Evolutionary conservation across 2,329 filamentous ascomycete genomes (phyloP).

Genomic region (Paraconiothyrium brasiliense): DNA sequence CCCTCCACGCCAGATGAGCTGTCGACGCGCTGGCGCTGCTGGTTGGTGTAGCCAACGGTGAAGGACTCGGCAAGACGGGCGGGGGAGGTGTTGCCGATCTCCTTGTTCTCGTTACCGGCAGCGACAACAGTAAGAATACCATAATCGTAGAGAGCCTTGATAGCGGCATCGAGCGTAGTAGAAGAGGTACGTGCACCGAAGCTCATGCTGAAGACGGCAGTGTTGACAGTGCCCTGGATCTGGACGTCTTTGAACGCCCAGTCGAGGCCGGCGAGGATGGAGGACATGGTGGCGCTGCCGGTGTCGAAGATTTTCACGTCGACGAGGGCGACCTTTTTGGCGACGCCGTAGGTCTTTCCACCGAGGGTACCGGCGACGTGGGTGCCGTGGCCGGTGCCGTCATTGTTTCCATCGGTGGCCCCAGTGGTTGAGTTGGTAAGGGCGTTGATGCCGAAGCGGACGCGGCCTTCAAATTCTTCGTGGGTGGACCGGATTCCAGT

Average conservation of each 20-base stretch:
- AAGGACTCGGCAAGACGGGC: slow-evolving; percentile 7
- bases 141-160: slow-evolving; percentile 18
- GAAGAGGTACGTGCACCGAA: slow-evolving; percentile 32
- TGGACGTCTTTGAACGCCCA: slow-evolving; percentile 29
- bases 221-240: slow-evolving; percentile 11
- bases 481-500: slow-evolving; percentile 66
- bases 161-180: background rate
- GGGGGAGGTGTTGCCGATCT: slow-evolving; percentile 6
- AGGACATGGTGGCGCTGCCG: slow-evolving; percentile 14
- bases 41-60: slow-evolving; percentile 8
- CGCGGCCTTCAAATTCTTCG: slow-evolving; percentile 29
- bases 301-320: slow-evolving; percentile 9
- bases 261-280: slow-evolving; percentile 24
- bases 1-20: background rate
- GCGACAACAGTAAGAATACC: slow-evolving; percentile 43
- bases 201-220: slow-evolving; percentile 37
- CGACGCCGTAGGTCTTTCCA: slow-evolving; percentile 23
- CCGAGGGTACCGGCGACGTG: slow-evolving; percentile 21
- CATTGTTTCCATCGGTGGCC: slow-evolving; percentile 5
- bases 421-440: slow-evolving; percentile 1
- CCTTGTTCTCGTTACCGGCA: slow-evolving; percentile 36
- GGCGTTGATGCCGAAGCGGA: slow-evolving; percentile 21
- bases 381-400: slow-evolving; percentile 28
- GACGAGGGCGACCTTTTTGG: slow-evolving; percentile 13
- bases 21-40: slow-evolving; percentile 6